phyloP scores from a whole-genome alignment of 257 asterid species.

The Salvia rosmarinus region DNA sequence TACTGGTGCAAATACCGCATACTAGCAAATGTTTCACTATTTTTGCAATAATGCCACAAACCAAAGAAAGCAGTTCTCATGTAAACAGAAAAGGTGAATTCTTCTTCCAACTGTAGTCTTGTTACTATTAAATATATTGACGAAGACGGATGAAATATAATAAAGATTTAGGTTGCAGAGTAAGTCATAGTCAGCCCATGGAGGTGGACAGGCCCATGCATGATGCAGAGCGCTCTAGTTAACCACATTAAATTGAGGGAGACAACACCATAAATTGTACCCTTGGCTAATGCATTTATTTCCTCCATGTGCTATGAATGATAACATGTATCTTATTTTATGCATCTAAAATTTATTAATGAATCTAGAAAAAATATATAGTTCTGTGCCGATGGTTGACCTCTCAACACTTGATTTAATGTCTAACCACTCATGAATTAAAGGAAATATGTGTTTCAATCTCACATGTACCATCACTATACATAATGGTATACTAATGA shows the following conservation, averaged over 20 bases:
- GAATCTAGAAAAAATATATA: not conserved
- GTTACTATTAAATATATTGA: not conserved
- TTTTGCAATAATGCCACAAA: no score
- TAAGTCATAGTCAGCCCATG: constrained; percentile 1
- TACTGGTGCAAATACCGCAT: not conserved
- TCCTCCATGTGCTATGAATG: constrained; percentile 45
- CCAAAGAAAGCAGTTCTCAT: not conserved
- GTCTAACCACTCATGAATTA: not conserved
- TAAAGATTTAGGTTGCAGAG: not conserved
- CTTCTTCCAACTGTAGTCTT: not conserved
- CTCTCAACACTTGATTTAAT: not conserved
- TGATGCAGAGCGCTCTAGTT: constrained; percentile 33
- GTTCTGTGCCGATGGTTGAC: not conserved
- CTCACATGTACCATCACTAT: not conserved
- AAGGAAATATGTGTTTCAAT: no score
- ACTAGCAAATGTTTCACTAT: no score
- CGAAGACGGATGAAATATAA: not conserved
- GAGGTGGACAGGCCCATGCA: constrained; percentile 52
- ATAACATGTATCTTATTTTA: constrained; percentile 12
- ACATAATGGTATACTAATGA: not conserved
- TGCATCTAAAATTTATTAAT: not conserved
- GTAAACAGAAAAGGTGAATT: not conserved
- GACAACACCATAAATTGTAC: constrained; percentile 55
- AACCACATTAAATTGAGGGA: constrained; percentile 52
- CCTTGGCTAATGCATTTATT: constrained; percentile 41